Percentiles rank a stretch among this genome's conserved stretches.
These are phyloP conservation scores for Euphorbia peplus DNA, from an alignment of 345 rosid species.

Conservation along the genomic window DNA sequence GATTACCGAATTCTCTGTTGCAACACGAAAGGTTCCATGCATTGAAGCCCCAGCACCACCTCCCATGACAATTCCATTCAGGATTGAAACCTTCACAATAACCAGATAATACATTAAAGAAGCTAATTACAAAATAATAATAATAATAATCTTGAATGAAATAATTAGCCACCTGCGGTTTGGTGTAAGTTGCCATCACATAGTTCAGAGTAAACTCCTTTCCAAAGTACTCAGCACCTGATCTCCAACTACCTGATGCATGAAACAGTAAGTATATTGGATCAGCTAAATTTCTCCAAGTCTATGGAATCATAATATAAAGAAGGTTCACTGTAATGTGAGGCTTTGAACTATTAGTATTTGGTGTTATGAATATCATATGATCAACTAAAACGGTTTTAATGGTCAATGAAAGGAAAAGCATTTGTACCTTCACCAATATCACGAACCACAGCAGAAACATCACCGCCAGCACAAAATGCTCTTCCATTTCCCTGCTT, in stretches of 20 bases:
- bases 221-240: conserved; percentile 44
- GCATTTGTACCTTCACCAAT: conserved; percentile 35
- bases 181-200: conserved; percentile 64
- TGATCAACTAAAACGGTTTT: neutral
- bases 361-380: neutral
- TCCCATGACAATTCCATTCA: conserved; percentile 86
- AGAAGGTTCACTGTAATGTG: neutral
- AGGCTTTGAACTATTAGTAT: neutral
- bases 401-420: neutral
- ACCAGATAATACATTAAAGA: neutral
- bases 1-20: conserved; percentile 70
- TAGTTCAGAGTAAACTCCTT: conserved; percentile 58
- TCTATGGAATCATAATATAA: neutral
- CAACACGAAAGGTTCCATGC: conserved; percentile 75
- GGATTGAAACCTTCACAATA: conserved; percentile 57
- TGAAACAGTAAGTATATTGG: neutral
- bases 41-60: conserved; percentile 77
- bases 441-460: conserved; percentile 48
- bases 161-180: conserved; percentile 52
- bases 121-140: neutral
- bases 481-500: conserved; percentile 72
- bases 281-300: neutral
- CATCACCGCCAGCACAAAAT: conserved; percentile 85
- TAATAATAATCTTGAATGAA: neutral
- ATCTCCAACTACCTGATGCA: conserved; percentile 54